These are phyloP conservation scores for Phytophthora sojae DNA, from an alignment of 352 stramenopile genomes.

Conservation along the genomic window DNA sequence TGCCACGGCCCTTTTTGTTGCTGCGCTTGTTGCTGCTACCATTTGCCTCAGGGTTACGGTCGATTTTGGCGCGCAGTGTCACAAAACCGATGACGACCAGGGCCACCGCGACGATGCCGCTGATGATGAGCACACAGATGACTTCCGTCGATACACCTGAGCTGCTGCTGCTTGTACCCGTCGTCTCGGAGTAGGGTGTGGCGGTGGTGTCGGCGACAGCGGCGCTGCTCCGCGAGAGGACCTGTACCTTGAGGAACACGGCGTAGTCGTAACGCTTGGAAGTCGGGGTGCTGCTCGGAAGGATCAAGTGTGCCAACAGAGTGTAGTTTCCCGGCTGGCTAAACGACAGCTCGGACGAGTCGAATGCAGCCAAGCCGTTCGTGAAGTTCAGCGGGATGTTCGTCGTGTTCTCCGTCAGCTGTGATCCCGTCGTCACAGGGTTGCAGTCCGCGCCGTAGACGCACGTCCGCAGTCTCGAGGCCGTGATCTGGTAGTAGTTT, in stretches of 20 bases:
- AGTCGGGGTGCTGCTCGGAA: constrained; percentile 53
- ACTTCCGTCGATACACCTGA: constrained; percentile 66
- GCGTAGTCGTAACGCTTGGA: constrained; percentile 75
- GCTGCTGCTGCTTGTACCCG: constrained; percentile 22
- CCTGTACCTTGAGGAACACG: constrained; percentile 56
- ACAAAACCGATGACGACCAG: constrained; percentile 72
- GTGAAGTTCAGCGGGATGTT: constrained; percentile 69
- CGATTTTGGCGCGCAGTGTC: constrained; percentile 60
- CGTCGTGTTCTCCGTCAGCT: constrained; percentile 54
- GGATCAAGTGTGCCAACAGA: constrained; percentile 67
- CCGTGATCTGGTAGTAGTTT: constrained; percentile 58
- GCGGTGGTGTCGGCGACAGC: constrained; percentile 38
- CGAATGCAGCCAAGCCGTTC: constrained; percentile 52
- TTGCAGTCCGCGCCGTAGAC: constrained; percentile 53
- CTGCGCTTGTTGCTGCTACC: constrained; percentile 21
- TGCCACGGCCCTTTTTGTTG: constrained; percentile 36
- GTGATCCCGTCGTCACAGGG: constrained; percentile 54
- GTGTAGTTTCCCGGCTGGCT: constrained; percentile 53
- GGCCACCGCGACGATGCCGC: constrained; percentile 70
- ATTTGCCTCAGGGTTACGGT: constrained; percentile 34
- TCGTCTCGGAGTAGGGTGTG: constrained; percentile 46
- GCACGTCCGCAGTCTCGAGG: constrained; percentile 68
- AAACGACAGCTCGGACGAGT: constrained; percentile 67
- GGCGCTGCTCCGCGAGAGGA: constrained; percentile 34
- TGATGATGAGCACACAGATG: constrained; percentile 74